Evolutionary conservation across 148 eudicot genomes (phyloP), one percentile per base, ranked within the genome.

Genomic region (Nyssa sinensis): DNA sequence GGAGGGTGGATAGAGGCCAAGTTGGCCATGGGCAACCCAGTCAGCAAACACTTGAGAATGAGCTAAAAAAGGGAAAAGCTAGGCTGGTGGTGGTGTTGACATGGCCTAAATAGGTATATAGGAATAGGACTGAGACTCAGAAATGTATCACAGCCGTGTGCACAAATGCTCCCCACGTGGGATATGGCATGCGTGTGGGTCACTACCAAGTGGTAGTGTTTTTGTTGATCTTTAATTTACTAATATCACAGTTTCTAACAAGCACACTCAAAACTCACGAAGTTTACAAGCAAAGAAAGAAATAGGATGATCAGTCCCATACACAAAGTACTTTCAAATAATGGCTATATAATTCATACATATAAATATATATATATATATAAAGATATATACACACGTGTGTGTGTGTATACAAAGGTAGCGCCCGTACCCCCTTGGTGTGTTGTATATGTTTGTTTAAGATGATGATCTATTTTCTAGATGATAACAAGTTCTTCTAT

Each of bases 21-120:
- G 60, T 53, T 68, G 79, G 66, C 63, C 28, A 19, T 24, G 67
- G 12, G n/a, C n/a, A 9, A 55, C 17, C 74, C 62, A 62, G 74
- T 76, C 79, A 76, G 79, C 73, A 64, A 5, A 53, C 34, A 70
- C 62, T 70, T 44, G 67, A 62, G n/a, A 71, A 27, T 71, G 64
- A 61, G 30, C 59, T 41, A 21, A 23, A 29, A 44, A 14, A 21
- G 21, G 76, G 67, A n/a, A 2, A 71, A 71, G 47, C 13, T 32
- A 55, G 74, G 74, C 2, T n/a, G n/a, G n/a, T n/a, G n/a, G n/a
- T 71, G 66, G 21, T 31, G 62, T 55, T 70, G 73, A 29, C 62
- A 55, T 70, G 31, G 63, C 74, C 59, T 44, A 13, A 44, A 44
- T 44, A 44, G 51, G 51, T 44, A 44, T 14, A 44, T 44, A 11